Percentiles rank a stretch among this genome's conserved stretches.
Evolutionary conservation across 768 basidiomycete genomes (phyloP).

Genomic region (Leccinum uliginosum): DNA sequence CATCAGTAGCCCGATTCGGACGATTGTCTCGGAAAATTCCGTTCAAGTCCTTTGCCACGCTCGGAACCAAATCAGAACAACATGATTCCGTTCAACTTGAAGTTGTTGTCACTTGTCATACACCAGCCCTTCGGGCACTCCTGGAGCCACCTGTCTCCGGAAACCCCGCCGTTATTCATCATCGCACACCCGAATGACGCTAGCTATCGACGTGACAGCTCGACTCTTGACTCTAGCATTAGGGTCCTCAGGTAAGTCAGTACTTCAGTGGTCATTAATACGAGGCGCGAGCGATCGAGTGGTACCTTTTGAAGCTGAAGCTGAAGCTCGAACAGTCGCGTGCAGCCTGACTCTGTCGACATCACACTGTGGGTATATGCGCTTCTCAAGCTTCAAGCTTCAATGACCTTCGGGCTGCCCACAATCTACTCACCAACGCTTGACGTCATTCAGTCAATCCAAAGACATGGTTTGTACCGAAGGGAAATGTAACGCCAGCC

Average conservation of each 20-base stretch:
- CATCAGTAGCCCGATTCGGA: neutral
- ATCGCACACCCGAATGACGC: no score
- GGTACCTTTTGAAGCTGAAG: neutral
- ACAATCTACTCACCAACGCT: neutral
- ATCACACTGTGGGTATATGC: neutral
- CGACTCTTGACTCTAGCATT: neutral
- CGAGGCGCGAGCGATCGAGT: no score
- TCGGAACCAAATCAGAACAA: neutral
- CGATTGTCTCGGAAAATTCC: neutral
- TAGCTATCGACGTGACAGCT: no score
- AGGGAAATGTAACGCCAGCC: neutral
- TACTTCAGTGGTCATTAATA: neutral
- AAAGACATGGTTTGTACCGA: neutral
- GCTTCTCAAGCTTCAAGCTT: neutral
- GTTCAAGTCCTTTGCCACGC: neutral
- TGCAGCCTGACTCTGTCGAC: neutral
- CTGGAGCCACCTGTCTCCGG: no score
- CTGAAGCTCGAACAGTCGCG: neutral
- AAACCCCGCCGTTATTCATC: no score
- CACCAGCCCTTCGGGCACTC: no score
- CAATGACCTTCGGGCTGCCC: neutral
- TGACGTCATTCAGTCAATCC: neutral
- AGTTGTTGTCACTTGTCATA: no score
- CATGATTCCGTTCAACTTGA: no score
- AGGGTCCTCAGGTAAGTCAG: neutral